Percentiles rank a stretch among this genome's conserved stretches.
phyloP scores from a whole-genome alignment of 1,139 yeast genomes.

The Geotrichum fermentans region DNA sequence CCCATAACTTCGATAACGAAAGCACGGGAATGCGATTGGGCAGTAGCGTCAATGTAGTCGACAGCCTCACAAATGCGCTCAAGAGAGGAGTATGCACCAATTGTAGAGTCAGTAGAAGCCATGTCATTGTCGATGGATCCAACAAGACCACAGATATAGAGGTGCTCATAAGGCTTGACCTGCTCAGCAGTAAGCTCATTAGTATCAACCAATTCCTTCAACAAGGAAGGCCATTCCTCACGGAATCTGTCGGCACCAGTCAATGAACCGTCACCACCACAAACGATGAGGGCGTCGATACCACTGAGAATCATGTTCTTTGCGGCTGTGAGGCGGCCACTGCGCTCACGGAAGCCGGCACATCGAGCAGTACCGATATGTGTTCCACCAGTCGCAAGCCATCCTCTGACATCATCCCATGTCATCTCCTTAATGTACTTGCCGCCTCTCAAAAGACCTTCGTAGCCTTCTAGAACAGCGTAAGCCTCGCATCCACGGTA shows the following conservation, averaged over 20 bases:
- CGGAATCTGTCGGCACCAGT: slow-evolving; percentile 96
- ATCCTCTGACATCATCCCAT: slow-evolving; percentile 95
- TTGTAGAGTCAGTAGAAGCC: slow-evolving; percentile 94
- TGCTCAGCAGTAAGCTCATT: slow-evolving; percentile 54
- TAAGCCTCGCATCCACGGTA: slow-evolving; percentile 88
- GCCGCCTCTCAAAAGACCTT: slow-evolving; percentile 78
- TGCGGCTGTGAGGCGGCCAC: slow-evolving; percentile 78
- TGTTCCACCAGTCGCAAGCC: slow-evolving; percentile 89
- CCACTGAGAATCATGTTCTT: slow-evolving; percentile 81
- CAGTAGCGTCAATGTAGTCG: slow-evolving; percentile 95
- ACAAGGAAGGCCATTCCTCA: slow-evolving; percentile 85
- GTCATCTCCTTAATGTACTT: slow-evolving; percentile 71
- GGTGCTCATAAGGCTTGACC: slow-evolving; percentile 56
- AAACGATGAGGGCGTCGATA: slow-evolving; percentile 91
- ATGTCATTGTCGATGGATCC: slow-evolving; percentile 97
- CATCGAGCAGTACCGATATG: slow-evolving; percentile 95
- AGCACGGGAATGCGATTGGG: slow-evolving; percentile 94
- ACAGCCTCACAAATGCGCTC: slow-evolving; percentile 91
- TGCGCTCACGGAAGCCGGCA: slow-evolving; percentile 73
- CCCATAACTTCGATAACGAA: slow-evolving; percentile 99
- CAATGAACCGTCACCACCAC: slow-evolving; percentile 98
- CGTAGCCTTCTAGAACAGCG: slow-evolving; percentile 92
- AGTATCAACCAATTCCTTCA: slow-evolving; percentile 58
- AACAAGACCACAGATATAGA: slow-evolving; percentile 90
- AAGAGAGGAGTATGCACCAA: slow-evolving; percentile 91